These are phyloP conservation scores for Cladophialophora carrionii DNA, from an alignment of 2,329 filamentous ascomycete species.

Conservation along the genomic window DNA sequence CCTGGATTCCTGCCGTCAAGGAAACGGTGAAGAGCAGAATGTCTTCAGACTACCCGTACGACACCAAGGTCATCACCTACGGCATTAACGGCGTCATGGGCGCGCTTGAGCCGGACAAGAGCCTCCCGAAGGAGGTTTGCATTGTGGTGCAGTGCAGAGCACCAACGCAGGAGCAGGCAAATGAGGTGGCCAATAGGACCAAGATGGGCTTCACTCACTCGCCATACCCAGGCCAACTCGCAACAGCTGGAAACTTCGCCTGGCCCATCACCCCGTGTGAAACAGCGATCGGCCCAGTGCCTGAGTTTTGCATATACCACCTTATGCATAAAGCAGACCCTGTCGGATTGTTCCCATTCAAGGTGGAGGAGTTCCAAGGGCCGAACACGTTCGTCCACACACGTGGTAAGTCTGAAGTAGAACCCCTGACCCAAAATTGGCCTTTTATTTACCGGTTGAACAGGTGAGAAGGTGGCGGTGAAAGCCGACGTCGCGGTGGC, in stretches of 20 bases:
- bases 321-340: constrained; percentile 49
- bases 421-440: neutral
- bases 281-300: constrained; percentile 47
- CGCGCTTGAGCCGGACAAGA: constrained; percentile 40
- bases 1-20: constrained; percentile 44
- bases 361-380: constrained; percentile 17
- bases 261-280: constrained; percentile 43
- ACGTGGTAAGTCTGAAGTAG: constrained; percentile 9
- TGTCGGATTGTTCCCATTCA: constrained; percentile 21
- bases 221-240: constrained; percentile 56
- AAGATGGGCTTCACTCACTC: constrained; percentile 52
- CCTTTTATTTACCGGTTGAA: neutral
- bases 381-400: constrained; percentile 18
- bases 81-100: constrained; percentile 53
- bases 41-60: constrained; percentile 41
- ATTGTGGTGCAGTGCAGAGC: constrained; percentile 56
- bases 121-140: constrained; percentile 43
- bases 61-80: constrained; percentile 49
- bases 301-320: constrained; percentile 55
- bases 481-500: constrained; percentile 14
- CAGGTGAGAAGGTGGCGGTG: constrained; percentile 10
- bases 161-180: constrained; percentile 51
- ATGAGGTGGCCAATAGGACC: constrained; percentile 48
- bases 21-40: constrained; percentile 24
- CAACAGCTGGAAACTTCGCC: constrained; percentile 57